Conservation (phyloP, 2,329 filamentous ascomycete species). For the Colletotrichum sp. region DNA sequence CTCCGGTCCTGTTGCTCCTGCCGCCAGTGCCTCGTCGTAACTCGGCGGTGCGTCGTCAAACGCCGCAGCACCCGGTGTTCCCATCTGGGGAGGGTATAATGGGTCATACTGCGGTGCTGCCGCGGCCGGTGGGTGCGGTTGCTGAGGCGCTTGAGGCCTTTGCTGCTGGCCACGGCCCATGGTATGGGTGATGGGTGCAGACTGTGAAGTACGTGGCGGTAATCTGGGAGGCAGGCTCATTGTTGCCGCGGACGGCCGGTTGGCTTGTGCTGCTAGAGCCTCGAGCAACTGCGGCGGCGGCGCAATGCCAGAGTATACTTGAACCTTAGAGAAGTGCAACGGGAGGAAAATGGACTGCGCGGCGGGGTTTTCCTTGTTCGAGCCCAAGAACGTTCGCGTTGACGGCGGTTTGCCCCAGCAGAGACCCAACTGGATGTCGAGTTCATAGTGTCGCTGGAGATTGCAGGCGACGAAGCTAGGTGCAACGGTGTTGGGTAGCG, state of each 20-base stretch:
- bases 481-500: constrained; percentile 84
- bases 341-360: constrained; percentile 77
- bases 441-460: constrained; percentile 78
- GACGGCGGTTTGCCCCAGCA: constrained; percentile 68
- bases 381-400: constrained; percentile 32
- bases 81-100: constrained; percentile 64
- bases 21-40: constrained; percentile 91
- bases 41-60: constrained; percentile 87
- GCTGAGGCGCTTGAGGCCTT: constrained; percentile 28
- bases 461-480: constrained; percentile 92
- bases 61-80: constrained; percentile 43
- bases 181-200: constrained; percentile 27
- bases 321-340: constrained; percentile 73
- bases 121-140: constrained; percentile 27
- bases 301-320: constrained; percentile 86
- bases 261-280: constrained; percentile 47
- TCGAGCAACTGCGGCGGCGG: constrained; percentile 80
- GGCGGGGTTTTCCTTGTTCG: constrained; percentile 27
- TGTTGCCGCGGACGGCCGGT: constrained; percentile 41
- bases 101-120: constrained; percentile 48
- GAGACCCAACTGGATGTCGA: constrained; percentile 82
- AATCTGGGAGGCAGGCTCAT: constrained; percentile 37
- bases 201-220: constrained; percentile 35
- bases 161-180: constrained; percentile 26
- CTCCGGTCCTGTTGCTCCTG: constrained; percentile 72